Conservation (phyloP, 495 filamentous ascomycete genomes). For the Lindgomyces ingoldianus region DNA sequence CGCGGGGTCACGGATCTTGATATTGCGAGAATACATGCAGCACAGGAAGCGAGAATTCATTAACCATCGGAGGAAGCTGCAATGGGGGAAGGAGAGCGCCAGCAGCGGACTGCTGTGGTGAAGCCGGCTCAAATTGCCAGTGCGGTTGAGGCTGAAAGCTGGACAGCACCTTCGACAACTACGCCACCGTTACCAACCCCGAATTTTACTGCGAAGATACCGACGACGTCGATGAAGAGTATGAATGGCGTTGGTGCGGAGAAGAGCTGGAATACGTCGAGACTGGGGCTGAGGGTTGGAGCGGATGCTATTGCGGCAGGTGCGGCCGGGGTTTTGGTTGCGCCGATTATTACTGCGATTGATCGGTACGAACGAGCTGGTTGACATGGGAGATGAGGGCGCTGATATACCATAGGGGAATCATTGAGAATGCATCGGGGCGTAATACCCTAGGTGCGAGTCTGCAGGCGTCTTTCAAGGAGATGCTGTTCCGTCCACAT, state of each 20-base stretch:
- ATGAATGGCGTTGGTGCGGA: not conserved
- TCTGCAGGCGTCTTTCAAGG: conserved; percentile 61
- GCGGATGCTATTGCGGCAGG: conserved; percentile 75
- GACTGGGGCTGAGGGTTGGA: conserved; percentile 65
- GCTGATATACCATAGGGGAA: conserved; percentile 58
- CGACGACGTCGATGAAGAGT: not conserved
- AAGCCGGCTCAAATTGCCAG: not conserved
- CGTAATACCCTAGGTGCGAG: conserved; percentile 68
- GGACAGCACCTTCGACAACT: not conserved
- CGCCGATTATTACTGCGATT: conserved; percentile 87
- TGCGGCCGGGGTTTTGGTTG: conserved; percentile 76
- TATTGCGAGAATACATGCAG: not conserved
- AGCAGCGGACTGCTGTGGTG: not conserved
- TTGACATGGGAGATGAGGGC: not conserved
- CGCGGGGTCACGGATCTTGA: not conserved
- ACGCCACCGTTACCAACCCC: not conserved
- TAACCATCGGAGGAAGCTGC: not conserved
- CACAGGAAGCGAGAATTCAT: not conserved
- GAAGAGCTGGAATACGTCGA: conserved; percentile 71
- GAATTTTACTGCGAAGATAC: not conserved
- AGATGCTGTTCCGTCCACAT: conserved; percentile 68
- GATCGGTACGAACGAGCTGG: conserved; percentile 47
- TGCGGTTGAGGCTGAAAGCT: not conserved
- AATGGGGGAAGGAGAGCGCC: conserved; percentile 1
- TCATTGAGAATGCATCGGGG: conserved; percentile 94